Evolutionary conservation across 805 yeast species (phyloP).

Genomic region (Jamesozyma spencerorum): DNA sequence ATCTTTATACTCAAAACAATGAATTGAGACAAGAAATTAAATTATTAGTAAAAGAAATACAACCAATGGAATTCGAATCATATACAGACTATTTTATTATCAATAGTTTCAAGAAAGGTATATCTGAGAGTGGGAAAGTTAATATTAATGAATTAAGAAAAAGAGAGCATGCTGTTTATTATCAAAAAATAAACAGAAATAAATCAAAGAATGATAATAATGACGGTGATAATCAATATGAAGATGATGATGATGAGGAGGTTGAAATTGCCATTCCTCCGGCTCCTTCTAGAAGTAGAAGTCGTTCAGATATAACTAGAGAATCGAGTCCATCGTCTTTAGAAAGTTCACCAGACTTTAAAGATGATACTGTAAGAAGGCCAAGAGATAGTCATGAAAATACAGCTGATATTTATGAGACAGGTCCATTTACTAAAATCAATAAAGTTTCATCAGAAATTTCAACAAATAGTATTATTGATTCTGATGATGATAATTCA

Average conservation of each 20-base stretch:
- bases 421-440: neutral
- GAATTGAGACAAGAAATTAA: conserved; percentile 7
- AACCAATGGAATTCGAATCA: conserved; percentile 29
- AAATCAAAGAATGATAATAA: neutral
- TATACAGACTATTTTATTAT: conserved; percentile 25
- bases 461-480: conserved; percentile 1
- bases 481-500: neutral
- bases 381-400: too few species aligned
- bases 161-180: conserved; percentile 22
- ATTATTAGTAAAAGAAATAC: conserved; percentile 10
- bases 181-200: conserved; percentile 16
- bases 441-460: conserved; percentile 3
- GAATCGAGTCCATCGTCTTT: too few species aligned
- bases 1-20: conserved; percentile 5
- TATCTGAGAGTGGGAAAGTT: conserved; percentile 28
- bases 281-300: too few species aligned
- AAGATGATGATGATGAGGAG: too few species aligned
- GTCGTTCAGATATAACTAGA: too few species aligned
- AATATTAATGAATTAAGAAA: conserved; percentile 22
- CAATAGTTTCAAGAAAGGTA: conserved; percentile 24
- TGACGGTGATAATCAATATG: conserved; percentile 1
- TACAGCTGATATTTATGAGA: neutral
- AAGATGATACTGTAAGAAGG: too few species aligned
- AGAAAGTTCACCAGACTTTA: too few species aligned
- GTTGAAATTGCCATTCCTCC: too few species aligned